phyloP scores from a whole-genome alignment of 306 rosid species.

The Herpetospermum pedunculosum region DNA sequence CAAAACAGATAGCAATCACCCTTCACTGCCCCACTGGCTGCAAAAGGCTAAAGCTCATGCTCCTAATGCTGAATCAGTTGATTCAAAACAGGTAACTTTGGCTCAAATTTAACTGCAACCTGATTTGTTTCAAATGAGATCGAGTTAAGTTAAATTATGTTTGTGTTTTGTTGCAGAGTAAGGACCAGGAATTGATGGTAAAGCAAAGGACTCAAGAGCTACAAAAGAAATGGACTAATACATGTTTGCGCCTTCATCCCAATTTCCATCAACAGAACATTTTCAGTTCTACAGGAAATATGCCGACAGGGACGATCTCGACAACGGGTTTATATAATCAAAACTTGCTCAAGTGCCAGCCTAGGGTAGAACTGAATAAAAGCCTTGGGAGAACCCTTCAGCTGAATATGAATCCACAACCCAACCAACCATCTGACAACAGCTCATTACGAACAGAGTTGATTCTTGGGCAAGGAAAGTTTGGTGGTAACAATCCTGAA shows the following conservation, averaged over 20 bases:
- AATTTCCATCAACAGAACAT: slow-evolving; percentile 46
- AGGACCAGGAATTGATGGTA: slow-evolving; percentile 1
- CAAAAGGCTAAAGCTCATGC: slow-evolving; percentile 49
- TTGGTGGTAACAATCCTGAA: slow-evolving; percentile 10
- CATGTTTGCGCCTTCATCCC: slow-evolving; percentile 63
- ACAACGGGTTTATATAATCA: slow-evolving; percentile 39
- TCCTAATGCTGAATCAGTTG: slow-evolving; percentile 41
- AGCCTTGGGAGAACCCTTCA: slow-evolving; percentile 52
- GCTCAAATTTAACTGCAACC: neutral
- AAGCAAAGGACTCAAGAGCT: slow-evolving; percentile 41
- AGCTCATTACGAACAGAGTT: slow-evolving; percentile 69
- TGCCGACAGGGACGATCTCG: slow-evolving; percentile 33
- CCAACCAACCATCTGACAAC: slow-evolving; percentile 30
- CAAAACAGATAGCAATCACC: slow-evolving; percentile 36
- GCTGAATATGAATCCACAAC: slow-evolving; percentile 31
- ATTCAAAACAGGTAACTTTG: slow-evolving; percentile 4
- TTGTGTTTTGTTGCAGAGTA: slow-evolving; percentile 4
- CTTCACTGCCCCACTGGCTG: slow-evolving; percentile 77
- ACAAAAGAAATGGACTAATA: slow-evolving; percentile 71
- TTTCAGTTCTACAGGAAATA: slow-evolving; percentile 38
- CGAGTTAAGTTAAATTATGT: neutral
- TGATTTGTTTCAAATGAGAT: neutral
- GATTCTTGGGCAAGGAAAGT: slow-evolving; percentile 62
- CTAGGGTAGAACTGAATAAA: slow-evolving; percentile 47
- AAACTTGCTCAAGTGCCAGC: slow-evolving; percentile 46